Evolutionary conservation across 208 protist species (phyloP), one percentile per base, ranked within the genome.

Genomic region (Blastocrithidia nonstop): DNA sequence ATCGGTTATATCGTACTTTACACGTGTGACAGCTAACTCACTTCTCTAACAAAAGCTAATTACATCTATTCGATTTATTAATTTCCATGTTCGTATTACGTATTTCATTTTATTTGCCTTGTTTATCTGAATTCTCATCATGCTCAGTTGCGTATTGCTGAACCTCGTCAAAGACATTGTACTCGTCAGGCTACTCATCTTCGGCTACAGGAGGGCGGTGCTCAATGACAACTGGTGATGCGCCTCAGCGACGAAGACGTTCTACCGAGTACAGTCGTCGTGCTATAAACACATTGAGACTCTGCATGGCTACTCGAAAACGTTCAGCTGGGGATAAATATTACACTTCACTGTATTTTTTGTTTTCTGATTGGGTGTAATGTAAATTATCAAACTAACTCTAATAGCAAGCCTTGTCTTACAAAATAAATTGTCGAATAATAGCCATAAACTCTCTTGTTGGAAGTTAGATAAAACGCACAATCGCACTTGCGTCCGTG

Each of bases 1-100:
- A 71, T 16, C 72, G 53, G 22, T 65, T 66, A 63, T 88, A 97
- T 13, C 64, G 61, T 17, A 78, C 66, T 44, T 88, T 80, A 68
- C 88, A 95, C 7, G 60, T 86, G 61, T 94, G 67, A 69, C 93
- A 95, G n/a, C 38, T 66, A 29, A 64, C 47, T 40, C 52, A 74
- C 25, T 60, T 60, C 49, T 57, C 75, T 33, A 82, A 27, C 26
- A 53, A 45, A 28, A 92, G 59, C 38, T 57, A 47, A 20, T 38
- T 33, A 23, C 47, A 51, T 15, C 19, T 9, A 16, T 41, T 16
- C 9, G 36, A 4, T 20, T 16, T 41, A 6, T 20, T 5, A 8
- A 20, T 20, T 8, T 16, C 9, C 36, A 16, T 48, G 40, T 32
- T 66, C 44, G n/a, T n/a, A n/a, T n/a, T n/a, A n/a, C n/a, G n/a